A percentile compares a stretch with the other conserved stretches of the same genome.
phyloP scores from a whole-genome alignment of 768 basidiomycete species.

The Brasilioporus rufonigricans region DNA sequence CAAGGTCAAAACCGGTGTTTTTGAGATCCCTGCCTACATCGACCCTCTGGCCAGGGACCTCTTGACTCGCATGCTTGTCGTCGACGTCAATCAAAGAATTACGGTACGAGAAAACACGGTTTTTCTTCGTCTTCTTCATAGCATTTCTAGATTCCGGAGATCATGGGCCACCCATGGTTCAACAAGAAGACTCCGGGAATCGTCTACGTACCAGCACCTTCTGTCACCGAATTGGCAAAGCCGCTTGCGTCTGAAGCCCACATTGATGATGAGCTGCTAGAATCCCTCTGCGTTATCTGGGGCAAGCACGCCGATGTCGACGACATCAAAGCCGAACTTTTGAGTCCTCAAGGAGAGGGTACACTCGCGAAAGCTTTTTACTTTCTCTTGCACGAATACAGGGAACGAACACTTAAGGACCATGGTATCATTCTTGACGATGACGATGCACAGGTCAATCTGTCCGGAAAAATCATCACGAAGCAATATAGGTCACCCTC shows the following conservation, averaged over 20 bases:
- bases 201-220: constrained; percentile 51
- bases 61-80: constrained; percentile 82
- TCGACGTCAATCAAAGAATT: constrained; percentile 77
- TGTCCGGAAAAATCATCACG: constrained; percentile 32
- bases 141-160: constrained; percentile 71
- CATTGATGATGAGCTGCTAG: constrained; percentile 75
- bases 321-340: constrained; percentile 60
- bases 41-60: constrained; percentile 85
- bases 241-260: constrained; percentile 66
- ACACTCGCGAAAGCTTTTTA: constrained; percentile 87
- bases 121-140: constrained; percentile 4
- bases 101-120: constrained; percentile 49
- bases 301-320: constrained; percentile 65
- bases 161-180: constrained; percentile 85
- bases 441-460: constrained; percentile 19
- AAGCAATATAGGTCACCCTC: constrained; percentile 44
- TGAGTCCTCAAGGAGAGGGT: constrained; percentile 66
- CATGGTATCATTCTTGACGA: constrained; percentile 45
- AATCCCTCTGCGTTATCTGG: constrained; percentile 82
- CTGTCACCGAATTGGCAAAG: constrained; percentile 63
- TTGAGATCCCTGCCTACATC: constrained; percentile 77
- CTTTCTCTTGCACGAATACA: constrained; percentile 74
- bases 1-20: constrained; percentile 87
- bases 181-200: constrained; percentile 49
- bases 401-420: constrained; percentile 60